These are phyloP conservation scores for Neofusicoccum umdonicola DNA, from an alignment of 2,329 filamentous ascomycete genomes.

Conservation along the genomic window DNA sequence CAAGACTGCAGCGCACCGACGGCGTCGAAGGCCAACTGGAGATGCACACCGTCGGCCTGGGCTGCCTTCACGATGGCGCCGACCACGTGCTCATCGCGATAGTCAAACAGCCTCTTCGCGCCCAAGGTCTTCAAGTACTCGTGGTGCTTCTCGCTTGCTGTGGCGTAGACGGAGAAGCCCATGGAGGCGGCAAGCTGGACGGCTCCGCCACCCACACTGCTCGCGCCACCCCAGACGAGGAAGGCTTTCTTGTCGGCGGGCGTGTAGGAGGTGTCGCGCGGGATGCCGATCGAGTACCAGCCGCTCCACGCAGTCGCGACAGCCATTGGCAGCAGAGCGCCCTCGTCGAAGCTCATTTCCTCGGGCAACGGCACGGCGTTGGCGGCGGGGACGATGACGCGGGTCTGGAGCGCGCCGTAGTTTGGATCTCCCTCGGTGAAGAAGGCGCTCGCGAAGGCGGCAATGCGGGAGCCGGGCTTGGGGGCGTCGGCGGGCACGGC, in stretches of 20 bases:
- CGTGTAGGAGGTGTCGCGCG: conserved; percentile 36
- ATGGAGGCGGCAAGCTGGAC: conserved; percentile 16
- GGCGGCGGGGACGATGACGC: conserved; percentile 30
- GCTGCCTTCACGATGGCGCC: conserved; percentile 16
- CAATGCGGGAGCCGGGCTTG: conserved; percentile 29
- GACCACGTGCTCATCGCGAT: conserved; percentile 11
- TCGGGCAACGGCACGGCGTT: conserved; percentile 29
- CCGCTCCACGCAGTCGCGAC: conserved; percentile 56
- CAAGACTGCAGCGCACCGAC: not conserved
- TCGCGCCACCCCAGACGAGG: conserved; percentile 21
- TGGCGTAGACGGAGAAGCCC: conserved; percentile 20
- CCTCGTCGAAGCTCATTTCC: conserved; percentile 36
- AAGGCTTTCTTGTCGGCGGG: conserved; percentile 26
- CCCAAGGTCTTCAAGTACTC: conserved; percentile 18
- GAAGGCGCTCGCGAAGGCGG: conserved; percentile 33
- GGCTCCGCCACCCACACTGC: conserved; percentile 18
- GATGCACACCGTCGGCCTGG: conserved; percentile 4
- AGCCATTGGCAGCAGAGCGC: conserved; percentile 55
- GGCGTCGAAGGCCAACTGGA: conserved; percentile 10
- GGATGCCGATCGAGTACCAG: conserved; percentile 54
- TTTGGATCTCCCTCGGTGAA: conserved; percentile 54
- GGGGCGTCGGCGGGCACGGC: conserved; percentile 31
- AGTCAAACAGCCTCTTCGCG: conserved; percentile 20
- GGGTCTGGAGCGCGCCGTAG: conserved; percentile 54
- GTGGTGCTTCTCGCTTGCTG: conserved; percentile 19